A percentile compares a stretch with the other conserved stretches of the same genome.
Evolutionary conservation across 225 moss, liverwort and hornwort genomes (phyloP).

Genomic region (Straminergon stramineum): DNA sequence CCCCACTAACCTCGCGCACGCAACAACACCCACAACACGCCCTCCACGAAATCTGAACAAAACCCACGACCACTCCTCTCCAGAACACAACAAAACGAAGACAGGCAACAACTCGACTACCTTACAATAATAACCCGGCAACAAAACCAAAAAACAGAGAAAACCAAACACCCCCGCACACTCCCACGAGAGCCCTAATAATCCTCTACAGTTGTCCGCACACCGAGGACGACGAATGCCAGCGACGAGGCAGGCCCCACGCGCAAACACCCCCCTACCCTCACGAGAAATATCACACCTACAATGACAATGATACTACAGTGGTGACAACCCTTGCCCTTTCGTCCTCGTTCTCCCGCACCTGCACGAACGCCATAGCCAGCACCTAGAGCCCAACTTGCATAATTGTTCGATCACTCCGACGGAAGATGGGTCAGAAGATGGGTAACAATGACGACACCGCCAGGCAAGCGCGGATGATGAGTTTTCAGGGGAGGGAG

Average conservation of each 20-base stretch:
- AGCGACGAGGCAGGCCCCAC: background rate
- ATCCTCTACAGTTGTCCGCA: background rate
- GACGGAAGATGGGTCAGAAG: background rate
- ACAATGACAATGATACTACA: too few species aligned
- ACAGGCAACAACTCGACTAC: background rate
- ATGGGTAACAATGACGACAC: background rate
- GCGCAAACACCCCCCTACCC: background rate
- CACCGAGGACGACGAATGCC: conserved; percentile 2
- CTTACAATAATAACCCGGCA: background rate
- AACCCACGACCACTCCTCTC: background rate
- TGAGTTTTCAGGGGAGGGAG: background rate
- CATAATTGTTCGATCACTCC: background rate
- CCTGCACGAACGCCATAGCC: background rate
- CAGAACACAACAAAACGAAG: background rate
- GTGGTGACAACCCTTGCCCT: background rate
- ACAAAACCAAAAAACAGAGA: background rate
- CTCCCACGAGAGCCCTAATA: conserved; percentile 15
- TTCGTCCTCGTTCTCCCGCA: background rate
- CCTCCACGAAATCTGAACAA: background rate
- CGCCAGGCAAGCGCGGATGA: background rate
- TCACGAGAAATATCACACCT: background rate
- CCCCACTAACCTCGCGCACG: background rate
- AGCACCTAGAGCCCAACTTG: background rate
- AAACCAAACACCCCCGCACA: background rate
- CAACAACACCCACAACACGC: background rate